Evolutionary conservation across 176 grass and related monocot genomes (phyloP), one percentile per base, ranked within the genome.

Genomic region (Pontederia crassipes): DNA sequence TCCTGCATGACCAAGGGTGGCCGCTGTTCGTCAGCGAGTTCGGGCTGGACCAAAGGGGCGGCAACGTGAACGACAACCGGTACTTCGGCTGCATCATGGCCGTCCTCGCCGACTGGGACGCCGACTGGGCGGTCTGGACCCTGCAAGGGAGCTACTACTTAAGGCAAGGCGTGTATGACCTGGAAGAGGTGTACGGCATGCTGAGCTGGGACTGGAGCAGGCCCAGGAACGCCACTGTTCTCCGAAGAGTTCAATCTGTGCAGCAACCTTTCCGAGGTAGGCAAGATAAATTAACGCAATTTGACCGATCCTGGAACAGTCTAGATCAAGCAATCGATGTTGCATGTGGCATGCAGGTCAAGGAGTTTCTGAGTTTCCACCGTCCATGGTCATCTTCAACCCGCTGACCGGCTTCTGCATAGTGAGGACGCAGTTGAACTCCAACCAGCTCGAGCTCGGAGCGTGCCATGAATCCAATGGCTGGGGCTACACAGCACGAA

Each of bases 61-160:
- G 52, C 1, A 89, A 85, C 59, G 54, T 32, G 32, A 95, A 95
- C 29, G 89, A 85, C 78, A 89, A 89, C 72, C 78, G 78, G 29
- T 95, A 85, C 79, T 77, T 82, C 35, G 89, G 78, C 14, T 95
- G 89, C 77, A 69, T 71, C 49, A 70, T 80, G 54, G 78, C 77
- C 8, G 72, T 69, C 5, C 69, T 74, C 4, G 89, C 85, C 28
- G 89, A 95, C 53, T 66, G 79, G 28, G 89, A 89, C 65, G 77
- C 89, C 0, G 89, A 95, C 73, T 95, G 85, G 89, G 89, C 79
- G 62, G 45, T 95, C 18, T 95, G 89, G 89, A 64, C 85, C 51
- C 72, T 95, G 67, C 85, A 95, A 80, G 85, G 89, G 45, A 89
- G 55, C 66, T 95, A 95, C 77, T 95, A 89, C 56, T 72, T 89